Conservation (phyloP, 371 early-diverging fungal genomes). For the Apophysomyces sp. region DNA sequence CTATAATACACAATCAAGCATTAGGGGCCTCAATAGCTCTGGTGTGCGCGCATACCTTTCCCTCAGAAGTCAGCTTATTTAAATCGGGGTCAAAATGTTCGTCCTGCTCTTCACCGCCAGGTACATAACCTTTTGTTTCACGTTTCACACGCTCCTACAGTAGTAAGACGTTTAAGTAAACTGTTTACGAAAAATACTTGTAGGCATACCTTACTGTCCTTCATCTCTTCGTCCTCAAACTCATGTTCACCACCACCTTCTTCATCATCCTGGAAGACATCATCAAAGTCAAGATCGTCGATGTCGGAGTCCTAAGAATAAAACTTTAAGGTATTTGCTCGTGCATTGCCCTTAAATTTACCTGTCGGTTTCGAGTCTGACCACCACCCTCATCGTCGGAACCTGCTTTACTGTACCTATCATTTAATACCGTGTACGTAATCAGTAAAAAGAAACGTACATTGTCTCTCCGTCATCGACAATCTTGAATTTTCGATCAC, state of each 20-base stretch:
- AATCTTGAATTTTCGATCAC: conserved; percentile 26
- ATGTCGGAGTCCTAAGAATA: conserved; percentile 41
- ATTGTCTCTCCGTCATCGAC: conserved; percentile 27
- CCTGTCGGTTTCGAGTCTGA: conserved; percentile 12
- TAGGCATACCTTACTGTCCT: conserved; percentile 44
- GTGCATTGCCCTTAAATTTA: not conserved
- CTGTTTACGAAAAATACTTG: not conserved
- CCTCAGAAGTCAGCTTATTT: conserved; percentile 37
- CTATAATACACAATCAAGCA: conserved; percentile 22
- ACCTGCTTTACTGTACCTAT: conserved; percentile 10
- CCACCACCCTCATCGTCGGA: conserved; percentile 29
- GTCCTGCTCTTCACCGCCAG: conserved; percentile 24
- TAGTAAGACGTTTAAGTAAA: conserved; percentile 7
- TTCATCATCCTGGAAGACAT: conserved; percentile 73
- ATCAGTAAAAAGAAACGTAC: not conserved
- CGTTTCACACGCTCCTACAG: conserved; percentile 38
- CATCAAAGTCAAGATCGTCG: conserved; percentile 54
- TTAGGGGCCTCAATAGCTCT: not conserved
- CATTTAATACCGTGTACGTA: not conserved
- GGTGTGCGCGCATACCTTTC: conserved; percentile 30
- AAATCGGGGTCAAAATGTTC: conserved; percentile 18
- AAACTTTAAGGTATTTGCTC: not conserved
- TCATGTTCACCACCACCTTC: conserved; percentile 71
- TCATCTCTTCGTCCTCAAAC: conserved; percentile 63
- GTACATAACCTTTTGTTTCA: conserved; percentile 35